Conservation (phyloP, 352 stramenopile genomes). For the Bremia lactucae region DNA sequence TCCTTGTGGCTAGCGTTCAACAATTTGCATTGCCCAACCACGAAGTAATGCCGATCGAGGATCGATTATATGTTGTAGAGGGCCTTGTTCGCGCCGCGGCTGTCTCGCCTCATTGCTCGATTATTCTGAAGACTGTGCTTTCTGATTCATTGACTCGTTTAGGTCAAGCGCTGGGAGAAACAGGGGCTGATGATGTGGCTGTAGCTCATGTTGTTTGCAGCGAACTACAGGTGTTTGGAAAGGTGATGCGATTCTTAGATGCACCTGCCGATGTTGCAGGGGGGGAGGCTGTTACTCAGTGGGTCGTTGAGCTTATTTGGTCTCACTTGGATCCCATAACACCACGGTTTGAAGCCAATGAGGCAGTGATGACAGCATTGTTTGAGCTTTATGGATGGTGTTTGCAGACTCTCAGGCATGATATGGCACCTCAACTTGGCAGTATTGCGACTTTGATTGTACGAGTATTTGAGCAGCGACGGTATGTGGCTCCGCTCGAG, state of each 20-base stretch:
- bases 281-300: constrained; percentile 33
- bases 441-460: constrained; percentile 48
- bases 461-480: constrained; percentile 38
- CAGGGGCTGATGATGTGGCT: constrained; percentile 10
- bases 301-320: constrained; percentile 42
- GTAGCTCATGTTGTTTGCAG: constrained; percentile 23
- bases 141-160: constrained; percentile 37
- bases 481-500: constrained; percentile 52
- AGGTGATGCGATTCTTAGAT: constrained; percentile 56
- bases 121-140: constrained; percentile 41
- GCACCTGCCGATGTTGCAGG: constrained; percentile 39
- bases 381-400: constrained; percentile 68
- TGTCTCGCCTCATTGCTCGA: constrained; percentile 33
- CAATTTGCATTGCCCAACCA: constrained; percentile 25
- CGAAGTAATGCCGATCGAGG: constrained; percentile 30
- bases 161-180: constrained; percentile 28
- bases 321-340: constrained; percentile 40
- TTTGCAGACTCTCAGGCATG: constrained; percentile 47
- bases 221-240: constrained; percentile 60
- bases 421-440: constrained; percentile 41
- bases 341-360: constrained; percentile 26
- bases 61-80: constrained; percentile 57
- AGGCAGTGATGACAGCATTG: constrained; percentile 40
- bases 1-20: constrained; percentile 31
- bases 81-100: constrained; percentile 44